Percentiles rank a stretch among this genome's conserved stretches.
phyloP scores from a whole-genome alignment of 106 monocot genomes.

The Iris macrosiphon region DNA sequence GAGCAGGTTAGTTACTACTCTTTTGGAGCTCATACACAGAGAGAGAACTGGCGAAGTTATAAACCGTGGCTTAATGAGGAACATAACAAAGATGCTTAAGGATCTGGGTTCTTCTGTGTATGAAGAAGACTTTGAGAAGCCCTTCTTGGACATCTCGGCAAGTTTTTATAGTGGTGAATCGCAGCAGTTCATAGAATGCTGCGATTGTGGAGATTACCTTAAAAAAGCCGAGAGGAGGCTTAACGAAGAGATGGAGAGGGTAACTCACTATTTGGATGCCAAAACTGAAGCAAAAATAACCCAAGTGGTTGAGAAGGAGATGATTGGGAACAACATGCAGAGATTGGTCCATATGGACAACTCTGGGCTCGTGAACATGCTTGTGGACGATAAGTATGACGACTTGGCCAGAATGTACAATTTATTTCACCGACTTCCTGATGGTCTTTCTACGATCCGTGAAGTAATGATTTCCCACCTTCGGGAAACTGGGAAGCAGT shows the following conservation, averaged over 20 bases:
- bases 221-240: slow-evolving; percentile 80
- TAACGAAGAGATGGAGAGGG: slow-evolving; percentile 91
- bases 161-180: slow-evolving; percentile 83
- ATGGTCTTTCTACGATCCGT: slow-evolving; percentile 67
- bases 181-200: slow-evolving; percentile 80
- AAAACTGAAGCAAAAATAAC: slow-evolving; percentile 70
- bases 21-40: slow-evolving; percentile 70
- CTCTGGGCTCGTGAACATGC: slow-evolving; percentile 92
- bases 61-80: slow-evolving; percentile 82
- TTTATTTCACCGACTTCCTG: slow-evolving; percentile 74
- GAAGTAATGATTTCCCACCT: slow-evolving; percentile 87
- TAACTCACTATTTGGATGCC: slow-evolving; percentile 71
- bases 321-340: slow-evolving; percentile 95
- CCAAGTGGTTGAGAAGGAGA: slow-evolving; percentile 84
- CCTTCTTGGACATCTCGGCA: slow-evolving; percentile 71
- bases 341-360: slow-evolving; percentile 94
- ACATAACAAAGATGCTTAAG: slow-evolving; percentile 78
- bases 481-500: slow-evolving; percentile 72
- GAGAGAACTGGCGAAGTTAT: slow-evolving; percentile 89
- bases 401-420: slow-evolving; percentile 84
- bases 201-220: slow-evolving; percentile 85
- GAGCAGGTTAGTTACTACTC: slow-evolving; percentile 50
- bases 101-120: slow-evolving; percentile 82
- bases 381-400: slow-evolving; percentile 83
- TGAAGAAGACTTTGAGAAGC: slow-evolving; percentile 82